These are phyloP conservation scores for Selenicereus undatus DNA, from an alignment of 148 eudicot genomes.

Conservation along the genomic window DNA sequence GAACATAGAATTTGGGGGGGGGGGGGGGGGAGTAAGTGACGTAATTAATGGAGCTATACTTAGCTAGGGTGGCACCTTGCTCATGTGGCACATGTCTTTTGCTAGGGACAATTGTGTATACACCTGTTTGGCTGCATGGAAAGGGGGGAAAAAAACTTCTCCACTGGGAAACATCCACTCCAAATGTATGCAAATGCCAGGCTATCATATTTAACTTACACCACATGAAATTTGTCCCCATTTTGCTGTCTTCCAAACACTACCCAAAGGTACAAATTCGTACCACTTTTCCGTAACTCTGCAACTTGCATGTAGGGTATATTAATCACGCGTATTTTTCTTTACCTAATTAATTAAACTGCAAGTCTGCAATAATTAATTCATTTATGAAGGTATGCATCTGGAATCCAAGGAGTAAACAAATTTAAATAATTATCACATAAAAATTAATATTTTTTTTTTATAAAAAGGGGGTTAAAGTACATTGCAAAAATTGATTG, in stretches of 20 bases:
- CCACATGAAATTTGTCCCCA: conserved; percentile 33
- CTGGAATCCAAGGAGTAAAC: background rate
- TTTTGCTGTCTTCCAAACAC: background rate
- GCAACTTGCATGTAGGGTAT: background rate
- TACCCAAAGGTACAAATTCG: conserved; percentile 25
- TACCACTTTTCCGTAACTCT: conserved; percentile 25
- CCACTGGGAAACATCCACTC: conserved; percentile 10
- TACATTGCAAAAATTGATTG: background rate
- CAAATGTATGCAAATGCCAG: conserved; percentile 26
- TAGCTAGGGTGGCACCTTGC: background rate
- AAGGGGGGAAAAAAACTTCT: background rate
- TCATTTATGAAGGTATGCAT: background rate
- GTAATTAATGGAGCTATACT: conserved; percentile 5
- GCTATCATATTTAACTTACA: conserved; percentile 20
- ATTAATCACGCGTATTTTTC: background rate
- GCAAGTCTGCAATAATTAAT: background rate
- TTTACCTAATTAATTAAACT: background rate
- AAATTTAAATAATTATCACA: background rate
- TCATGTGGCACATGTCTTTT: conserved; percentile 17
- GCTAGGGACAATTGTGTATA: background rate
- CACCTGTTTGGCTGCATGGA: conserved; percentile 14
- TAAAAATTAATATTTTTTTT: too few species aligned
- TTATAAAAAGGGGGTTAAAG: too few species aligned
- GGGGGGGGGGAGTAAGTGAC: background rate
- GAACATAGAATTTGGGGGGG: background rate